Conservation (phyloP, 768 basidiomycete species). For the Boletus vermiculosoides region DNA sequence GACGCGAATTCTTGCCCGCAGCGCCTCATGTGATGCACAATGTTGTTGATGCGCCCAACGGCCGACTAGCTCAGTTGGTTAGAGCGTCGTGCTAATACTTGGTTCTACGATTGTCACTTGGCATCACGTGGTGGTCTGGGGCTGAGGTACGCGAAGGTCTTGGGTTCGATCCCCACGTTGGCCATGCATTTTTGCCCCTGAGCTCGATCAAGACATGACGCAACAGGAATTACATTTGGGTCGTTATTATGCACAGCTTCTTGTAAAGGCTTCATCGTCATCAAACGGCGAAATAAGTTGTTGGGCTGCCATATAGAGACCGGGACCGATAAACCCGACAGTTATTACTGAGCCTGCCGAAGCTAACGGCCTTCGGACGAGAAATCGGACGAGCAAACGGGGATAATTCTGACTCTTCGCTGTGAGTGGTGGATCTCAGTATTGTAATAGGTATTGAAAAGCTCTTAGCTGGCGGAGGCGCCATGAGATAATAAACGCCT, state of each 20-base stretch:
- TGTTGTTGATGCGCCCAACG: conserved; percentile 15
- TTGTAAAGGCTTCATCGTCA: too few species aligned
- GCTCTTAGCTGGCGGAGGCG: too few species aligned
- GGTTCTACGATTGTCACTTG: background rate
- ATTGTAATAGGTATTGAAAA: background rate
- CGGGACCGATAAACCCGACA: background rate
- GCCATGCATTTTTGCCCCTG: conserved; percentile 38
- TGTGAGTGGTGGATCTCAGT: background rate
- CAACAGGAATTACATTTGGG: background rate
- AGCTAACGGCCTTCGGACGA: background rate
- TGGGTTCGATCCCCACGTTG: conserved; percentile 81
- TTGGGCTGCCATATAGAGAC: background rate
- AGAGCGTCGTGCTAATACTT: conserved; percentile 79
- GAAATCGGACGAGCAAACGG: background rate
- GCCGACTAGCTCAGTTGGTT: conserved; percentile 94
- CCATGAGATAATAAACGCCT: background rate
- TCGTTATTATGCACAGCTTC: too few species aligned
- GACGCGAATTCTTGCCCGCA: too few species aligned
- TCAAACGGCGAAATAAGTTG: too few species aligned
- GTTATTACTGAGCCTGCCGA: background rate
- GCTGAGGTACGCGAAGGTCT: conserved; percentile 60
- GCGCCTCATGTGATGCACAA: background rate
- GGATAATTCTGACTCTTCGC: background rate
- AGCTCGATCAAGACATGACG: too few species aligned
- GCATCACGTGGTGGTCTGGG: background rate